Evolutionary conservation across 768 basidiomycete genomes (phyloP).

Genomic region (Agrocybe chaxingu): DNA sequence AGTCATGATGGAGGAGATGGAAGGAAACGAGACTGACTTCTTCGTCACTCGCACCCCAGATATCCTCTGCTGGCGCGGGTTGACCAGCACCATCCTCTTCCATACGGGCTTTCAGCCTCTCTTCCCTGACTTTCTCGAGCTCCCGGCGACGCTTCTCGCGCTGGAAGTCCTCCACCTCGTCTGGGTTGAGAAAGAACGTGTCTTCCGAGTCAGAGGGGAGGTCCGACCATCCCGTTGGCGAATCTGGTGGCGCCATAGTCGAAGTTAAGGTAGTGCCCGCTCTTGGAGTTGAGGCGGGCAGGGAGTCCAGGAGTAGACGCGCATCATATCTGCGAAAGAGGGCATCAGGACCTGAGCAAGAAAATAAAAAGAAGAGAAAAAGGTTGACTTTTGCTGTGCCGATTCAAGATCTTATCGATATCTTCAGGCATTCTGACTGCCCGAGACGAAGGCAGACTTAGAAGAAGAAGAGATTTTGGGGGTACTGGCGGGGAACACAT

Average conservation of each 20-base stretch:
- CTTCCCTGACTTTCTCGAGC: conserved; percentile 58
- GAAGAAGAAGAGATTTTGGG: background rate
- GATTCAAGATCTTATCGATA: background rate
- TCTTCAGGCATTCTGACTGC: background rate
- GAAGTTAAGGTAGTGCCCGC: conserved; percentile 1
- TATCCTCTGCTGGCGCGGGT: conserved; percentile 32
- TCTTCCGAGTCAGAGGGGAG: conserved; percentile 86
- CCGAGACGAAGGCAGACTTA: background rate
- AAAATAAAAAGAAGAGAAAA: conserved; percentile 16
- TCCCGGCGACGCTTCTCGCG: conserved; percentile 65
- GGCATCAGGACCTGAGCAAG: conserved; percentile 17
- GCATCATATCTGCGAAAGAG: conserved; percentile 65
- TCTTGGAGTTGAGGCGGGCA: conserved; percentile 20
- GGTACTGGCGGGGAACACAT: background rate
- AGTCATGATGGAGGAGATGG: background rate
- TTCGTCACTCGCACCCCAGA: conserved; percentile 70
- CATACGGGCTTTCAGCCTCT: conserved; percentile 59
- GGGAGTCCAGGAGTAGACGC: conserved; percentile 64
- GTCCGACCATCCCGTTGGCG: conserved; percentile 76
- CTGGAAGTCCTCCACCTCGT: conserved; percentile 63
- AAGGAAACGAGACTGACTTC: conserved; percentile 41
- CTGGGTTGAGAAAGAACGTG: conserved; percentile 71
- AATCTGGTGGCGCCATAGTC: conserved; percentile 24
- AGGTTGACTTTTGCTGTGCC: conserved; percentile 20
- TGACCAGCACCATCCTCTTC: conserved; percentile 38